A percentile compares a stretch with the other conserved stretches of the same genome.
phyloP scores from a whole-genome alignment of 2,329 filamentous ascomycete species.

The Neonectria punicea region DNA sequence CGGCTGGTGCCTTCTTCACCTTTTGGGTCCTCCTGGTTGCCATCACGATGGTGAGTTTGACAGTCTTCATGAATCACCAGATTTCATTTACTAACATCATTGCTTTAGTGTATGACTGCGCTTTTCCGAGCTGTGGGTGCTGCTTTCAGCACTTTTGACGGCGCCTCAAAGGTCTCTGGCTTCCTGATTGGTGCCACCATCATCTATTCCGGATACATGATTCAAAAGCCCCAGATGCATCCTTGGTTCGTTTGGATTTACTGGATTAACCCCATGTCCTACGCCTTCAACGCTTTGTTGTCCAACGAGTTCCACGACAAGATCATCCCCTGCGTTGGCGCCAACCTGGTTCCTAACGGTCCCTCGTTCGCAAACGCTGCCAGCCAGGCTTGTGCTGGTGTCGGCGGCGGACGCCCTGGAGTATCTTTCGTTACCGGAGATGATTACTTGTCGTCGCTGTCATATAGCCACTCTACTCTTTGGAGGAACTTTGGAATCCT shows the following conservation, averaged over 20 bases:
- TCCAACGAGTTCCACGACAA: conserved; percentile 76
- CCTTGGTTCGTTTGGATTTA: conserved; percentile 72
- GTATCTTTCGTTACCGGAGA: conserved; percentile 63
- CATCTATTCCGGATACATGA: conserved; percentile 73
- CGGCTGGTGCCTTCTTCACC: conserved; percentile 68
- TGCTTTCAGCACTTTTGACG: conserved; percentile 66
- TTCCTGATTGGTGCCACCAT: conserved; percentile 61
- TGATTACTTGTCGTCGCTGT: conserved; percentile 66
- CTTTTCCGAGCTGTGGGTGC: conserved; percentile 67
- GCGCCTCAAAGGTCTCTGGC: conserved; percentile 66
- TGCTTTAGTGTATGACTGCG: conserved; percentile 62
- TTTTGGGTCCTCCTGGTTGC: conserved; percentile 66
- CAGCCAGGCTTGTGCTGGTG: conserved; percentile 66
- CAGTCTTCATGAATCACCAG: neutral
- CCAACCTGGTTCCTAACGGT: conserved; percentile 63
- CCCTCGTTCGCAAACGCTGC: conserved; percentile 55
- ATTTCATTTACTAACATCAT: conserved; percentile 12
- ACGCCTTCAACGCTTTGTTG: conserved; percentile 75
- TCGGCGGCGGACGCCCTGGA: conserved; percentile 64
- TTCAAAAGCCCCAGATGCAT: conserved; percentile 69
- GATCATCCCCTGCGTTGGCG: conserved; percentile 59
- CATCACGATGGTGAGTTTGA: conserved; percentile 58
- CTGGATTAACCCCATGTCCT: conserved; percentile 75
- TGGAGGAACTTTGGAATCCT: conserved; percentile 72
- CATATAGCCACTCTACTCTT: conserved; percentile 61